Evolutionary conservation across 345 rosid genomes (phyloP).

Genomic region (Durio zibethinus): DNA sequence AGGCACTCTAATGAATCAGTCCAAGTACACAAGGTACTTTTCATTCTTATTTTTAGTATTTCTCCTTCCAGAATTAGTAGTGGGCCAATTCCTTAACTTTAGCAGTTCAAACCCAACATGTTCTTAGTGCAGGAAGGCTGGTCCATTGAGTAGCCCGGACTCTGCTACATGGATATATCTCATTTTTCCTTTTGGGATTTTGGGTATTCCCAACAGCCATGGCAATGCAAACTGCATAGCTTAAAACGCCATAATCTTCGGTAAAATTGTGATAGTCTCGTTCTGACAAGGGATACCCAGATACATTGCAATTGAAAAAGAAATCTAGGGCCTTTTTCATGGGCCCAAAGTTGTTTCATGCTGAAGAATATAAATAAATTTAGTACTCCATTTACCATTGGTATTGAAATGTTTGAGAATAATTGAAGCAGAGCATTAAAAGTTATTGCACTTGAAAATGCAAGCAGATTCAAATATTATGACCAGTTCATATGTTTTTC

Average conservation of each 20-base stretch:
- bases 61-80: too few relatives aligned
- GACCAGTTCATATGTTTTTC: neutral
- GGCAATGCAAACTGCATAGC: neutral
- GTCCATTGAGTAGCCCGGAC: neutral
- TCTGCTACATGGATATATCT: neutral
- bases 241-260: neutral
- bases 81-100: too few relatives aligned
- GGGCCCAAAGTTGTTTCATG: neutral
- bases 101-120: too few relatives aligned
- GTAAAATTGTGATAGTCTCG: neutral
- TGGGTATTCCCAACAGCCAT: neutral
- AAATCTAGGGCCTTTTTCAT: neutral
- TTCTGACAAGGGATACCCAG: neutral
- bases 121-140: neutral
- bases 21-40: too few relatives aligned
- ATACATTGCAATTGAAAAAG: neutral
- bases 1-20: too few relatives aligned
- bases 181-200: neutral
- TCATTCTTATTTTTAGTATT: too few relatives aligned
- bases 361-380: neutral
- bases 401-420: neutral
- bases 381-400: neutral
- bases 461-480: too few relatives aligned
- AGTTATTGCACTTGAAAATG: neutral
- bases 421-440: neutral